These are phyloP conservation scores for Flaveria bidentis DNA, from an alignment of 129 eudicot genomes.

Conservation along the genomic window DNA sequence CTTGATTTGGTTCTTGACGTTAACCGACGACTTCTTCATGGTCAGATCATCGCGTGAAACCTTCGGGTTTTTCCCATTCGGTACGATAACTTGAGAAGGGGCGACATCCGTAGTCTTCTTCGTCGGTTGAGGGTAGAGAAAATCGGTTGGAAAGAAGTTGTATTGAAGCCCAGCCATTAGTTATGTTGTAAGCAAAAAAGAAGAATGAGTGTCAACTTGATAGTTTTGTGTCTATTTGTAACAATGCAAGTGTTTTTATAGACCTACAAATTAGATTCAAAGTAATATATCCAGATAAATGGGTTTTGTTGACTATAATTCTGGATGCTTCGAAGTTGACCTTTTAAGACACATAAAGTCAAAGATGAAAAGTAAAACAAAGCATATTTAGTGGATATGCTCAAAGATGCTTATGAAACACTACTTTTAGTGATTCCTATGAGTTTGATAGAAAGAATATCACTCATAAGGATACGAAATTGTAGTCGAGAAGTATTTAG, in stretches of 20 bases:
- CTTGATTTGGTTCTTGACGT: slow-evolving; percentile 17
- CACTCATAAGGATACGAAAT: not conserved
- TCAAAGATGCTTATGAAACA: slow-evolving; percentile 15
- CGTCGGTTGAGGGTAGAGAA: slow-evolving; percentile 29
- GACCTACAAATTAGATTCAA: slow-evolving; percentile 6
- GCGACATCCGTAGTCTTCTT: slow-evolving; percentile 10
- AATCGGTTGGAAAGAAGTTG: slow-evolving; percentile 44
- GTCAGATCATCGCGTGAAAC: slow-evolving; percentile 19
- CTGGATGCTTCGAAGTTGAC: slow-evolving; percentile 30
- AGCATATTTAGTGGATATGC: slow-evolving; percentile 27
- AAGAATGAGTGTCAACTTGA: slow-evolving; percentile 9
- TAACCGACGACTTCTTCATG: slow-evolving; percentile 12
- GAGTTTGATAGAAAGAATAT: not conserved
- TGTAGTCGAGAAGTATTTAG: not conserved
- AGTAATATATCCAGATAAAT: not conserved
- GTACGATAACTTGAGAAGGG: slow-evolving; percentile 15
- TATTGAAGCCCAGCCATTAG: slow-evolving; percentile 43
- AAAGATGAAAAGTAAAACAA: slow-evolving; percentile 24
- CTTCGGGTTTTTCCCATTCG: not conserved
- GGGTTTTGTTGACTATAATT: slow-evolving; percentile 28
- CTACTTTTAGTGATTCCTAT: not conserved
- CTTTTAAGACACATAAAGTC: slow-evolving; percentile 10
- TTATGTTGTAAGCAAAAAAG: slow-evolving; percentile 7
- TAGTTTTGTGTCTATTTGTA: not conserved
- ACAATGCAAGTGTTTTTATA: slow-evolving; percentile 21